Conservation (phyloP, 2,329 filamentous ascomycete species). For the Coniochaeta prunicola region DNA sequence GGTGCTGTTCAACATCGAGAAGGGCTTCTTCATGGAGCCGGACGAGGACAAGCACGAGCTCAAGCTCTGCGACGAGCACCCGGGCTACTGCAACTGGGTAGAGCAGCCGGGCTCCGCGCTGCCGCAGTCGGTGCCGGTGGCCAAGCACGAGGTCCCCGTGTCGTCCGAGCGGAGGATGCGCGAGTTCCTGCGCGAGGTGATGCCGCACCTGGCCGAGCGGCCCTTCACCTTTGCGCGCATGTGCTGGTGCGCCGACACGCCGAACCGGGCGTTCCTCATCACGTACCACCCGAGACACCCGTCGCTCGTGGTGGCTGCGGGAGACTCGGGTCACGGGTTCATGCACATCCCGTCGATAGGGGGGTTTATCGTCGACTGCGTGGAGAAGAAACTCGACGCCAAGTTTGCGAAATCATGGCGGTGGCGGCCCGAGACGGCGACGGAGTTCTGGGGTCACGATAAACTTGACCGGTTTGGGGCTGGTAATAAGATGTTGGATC, state of each 20-base stretch:
- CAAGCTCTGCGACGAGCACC: conserved; percentile 49
- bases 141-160: conserved; percentile 31
- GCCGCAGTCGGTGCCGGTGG: conserved; percentile 8
- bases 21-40: conserved; percentile 42
- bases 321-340: conserved; percentile 45
- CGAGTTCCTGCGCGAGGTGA: conserved; percentile 39
- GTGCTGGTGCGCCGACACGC: conserved; percentile 51
- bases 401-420: conserved; percentile 33
- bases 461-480: neutral
- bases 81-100: conserved; percentile 41
- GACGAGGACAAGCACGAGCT: conserved; percentile 35
- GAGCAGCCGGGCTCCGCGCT: conserved; percentile 19
- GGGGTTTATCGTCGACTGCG: conserved; percentile 36
- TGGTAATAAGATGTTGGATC: conserved; percentile 1
- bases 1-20: conserved; percentile 39
- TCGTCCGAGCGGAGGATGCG: conserved; percentile 39
- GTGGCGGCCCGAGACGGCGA: conserved; percentile 44
- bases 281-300: conserved; percentile 35
- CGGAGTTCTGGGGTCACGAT: conserved; percentile 17
- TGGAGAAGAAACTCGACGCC: conserved; percentile 35
- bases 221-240: conserved; percentile 42
- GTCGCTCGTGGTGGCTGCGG: conserved; percentile 38
- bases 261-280: conserved; percentile 45
- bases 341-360: conserved; percentile 46
- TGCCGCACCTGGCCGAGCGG: conserved; percentile 43